These are phyloP conservation scores for Exophiala sideris DNA, from an alignment of 2,329 filamentous ascomycete genomes.

Conservation along the genomic window DNA sequence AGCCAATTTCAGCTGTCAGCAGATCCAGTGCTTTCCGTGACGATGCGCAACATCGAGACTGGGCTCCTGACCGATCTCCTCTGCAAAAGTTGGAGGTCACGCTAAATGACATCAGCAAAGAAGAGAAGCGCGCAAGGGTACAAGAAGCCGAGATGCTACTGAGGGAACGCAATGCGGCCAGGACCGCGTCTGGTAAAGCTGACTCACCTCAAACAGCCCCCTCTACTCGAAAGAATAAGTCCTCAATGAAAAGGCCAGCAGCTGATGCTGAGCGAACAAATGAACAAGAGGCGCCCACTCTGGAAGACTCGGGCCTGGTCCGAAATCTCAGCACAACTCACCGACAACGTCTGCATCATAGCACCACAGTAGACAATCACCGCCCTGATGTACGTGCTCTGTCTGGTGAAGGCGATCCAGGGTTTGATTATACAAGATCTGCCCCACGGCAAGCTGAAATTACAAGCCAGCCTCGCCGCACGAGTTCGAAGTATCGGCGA, in stretches of 20 bases:
- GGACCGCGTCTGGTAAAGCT: background rate
- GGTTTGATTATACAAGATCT: constrained; percentile 28
- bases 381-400: constrained; percentile 25
- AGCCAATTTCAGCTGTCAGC: constrained; percentile 21
- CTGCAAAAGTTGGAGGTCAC: constrained; percentile 90
- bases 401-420: constrained; percentile 24
- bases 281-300: constrained; percentile 11
- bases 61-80: constrained; percentile 81
- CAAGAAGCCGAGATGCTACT: constrained; percentile 75
- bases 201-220: constrained; percentile 5
- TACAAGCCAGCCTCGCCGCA: constrained; percentile 5
- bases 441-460: constrained; percentile 3
- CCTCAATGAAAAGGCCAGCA: constrained; percentile 2
- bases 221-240: background rate
- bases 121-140: constrained; percentile 83
- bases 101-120: constrained; percentile 88
- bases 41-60: constrained; percentile 41
- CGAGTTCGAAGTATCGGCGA: constrained; percentile 14
- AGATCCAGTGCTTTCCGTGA: constrained; percentile 21
- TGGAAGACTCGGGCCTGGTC: constrained; percentile 33
- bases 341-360: constrained; percentile 36
- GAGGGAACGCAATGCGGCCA: constrained; percentile 51
- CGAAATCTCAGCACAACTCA: constrained; percentile 35
- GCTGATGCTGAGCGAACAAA: constrained; percentile 6
- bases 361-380: constrained; percentile 31